Percentiles rank a stretch among this genome's conserved stretches.
Evolutionary conservation across 129 eudicot species (phyloP).

Genomic region (Deinandra increscens): DNA sequence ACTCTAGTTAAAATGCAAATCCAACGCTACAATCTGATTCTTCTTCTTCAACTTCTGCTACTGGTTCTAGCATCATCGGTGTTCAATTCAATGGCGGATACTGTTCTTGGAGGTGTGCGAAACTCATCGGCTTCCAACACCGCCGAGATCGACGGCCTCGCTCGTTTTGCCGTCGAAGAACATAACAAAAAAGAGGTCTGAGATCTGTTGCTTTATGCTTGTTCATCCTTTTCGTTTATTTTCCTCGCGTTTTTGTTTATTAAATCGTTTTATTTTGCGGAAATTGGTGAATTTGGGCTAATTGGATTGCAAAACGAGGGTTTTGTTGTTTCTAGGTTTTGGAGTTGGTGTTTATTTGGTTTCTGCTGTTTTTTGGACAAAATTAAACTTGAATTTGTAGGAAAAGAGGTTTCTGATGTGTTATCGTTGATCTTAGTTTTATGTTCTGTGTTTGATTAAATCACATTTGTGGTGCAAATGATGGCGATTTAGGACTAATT

Average conservation of each 20-base stretch:
- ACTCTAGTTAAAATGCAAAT: slow-evolving; percentile 24
- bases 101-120: slow-evolving; percentile 45
- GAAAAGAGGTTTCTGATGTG: neutral
- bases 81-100: slow-evolving; percentile 44
- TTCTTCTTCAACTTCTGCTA: slow-evolving; percentile 22
- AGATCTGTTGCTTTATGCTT: neutral
- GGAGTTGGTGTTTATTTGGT: neutral
- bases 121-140: slow-evolving; percentile 35
- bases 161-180: slow-evolving; percentile 54
- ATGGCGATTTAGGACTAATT: neutral
- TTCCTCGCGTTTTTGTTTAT: neutral
- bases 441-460: neutral
- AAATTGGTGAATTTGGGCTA: neutral
- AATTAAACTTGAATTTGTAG: neutral
- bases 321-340: neutral
- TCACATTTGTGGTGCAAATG: neutral
- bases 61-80: slow-evolving; percentile 22
- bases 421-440: neutral
- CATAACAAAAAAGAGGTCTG: slow-evolving; percentile 52
- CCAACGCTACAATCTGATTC: slow-evolving; percentile 26
- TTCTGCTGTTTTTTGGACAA: neutral
- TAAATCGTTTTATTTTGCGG: neutral
- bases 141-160: slow-evolving; percentile 43
- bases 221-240: neutral
- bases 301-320: slow-evolving; percentile 16